phyloP scores from a whole-genome alignment of 257 asterid genomes.

The Solanum sejunctum region DNA sequence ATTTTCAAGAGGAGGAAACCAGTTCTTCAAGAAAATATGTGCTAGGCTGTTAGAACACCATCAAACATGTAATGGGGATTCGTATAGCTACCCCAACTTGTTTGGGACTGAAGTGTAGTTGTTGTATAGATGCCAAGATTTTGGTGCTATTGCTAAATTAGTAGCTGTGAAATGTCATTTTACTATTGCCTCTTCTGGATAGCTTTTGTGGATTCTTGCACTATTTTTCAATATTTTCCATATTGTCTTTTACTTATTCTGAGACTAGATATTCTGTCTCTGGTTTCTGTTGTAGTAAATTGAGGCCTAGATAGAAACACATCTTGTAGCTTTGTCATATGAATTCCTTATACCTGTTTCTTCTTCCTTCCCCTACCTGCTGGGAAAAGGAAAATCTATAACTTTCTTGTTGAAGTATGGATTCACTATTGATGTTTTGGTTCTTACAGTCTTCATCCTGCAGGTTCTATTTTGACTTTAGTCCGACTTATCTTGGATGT shows the following conservation, averaged over 20 bases:
- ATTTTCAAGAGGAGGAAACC: not conserved
- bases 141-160: not conserved
- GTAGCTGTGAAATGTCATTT: not conserved
- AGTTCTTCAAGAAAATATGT: not conserved
- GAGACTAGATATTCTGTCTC: not conserved
- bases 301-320: not conserved
- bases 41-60: not conserved
- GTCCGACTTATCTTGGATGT: constrained; percentile 94
- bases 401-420: not conserved
- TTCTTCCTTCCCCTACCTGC: not conserved
- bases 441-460: constrained; percentile 19
- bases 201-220: not conserved
- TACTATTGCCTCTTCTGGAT: not conserved
- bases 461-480: constrained; percentile 96
- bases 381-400: not conserved
- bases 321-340: not conserved
- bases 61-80: not conserved
- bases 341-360: not conserved
- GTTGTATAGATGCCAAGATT: not conserved
- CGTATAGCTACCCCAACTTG: not conserved
- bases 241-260: not conserved
- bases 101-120: not conserved
- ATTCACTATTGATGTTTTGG: not conserved
- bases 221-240: not conserved
- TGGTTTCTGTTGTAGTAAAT: not conserved